Percentiles rank a stretch among this genome's conserved stretches.
Conservation (phyloP, 257 asterid genomes). For the Solanum habrochaites region DNA sequence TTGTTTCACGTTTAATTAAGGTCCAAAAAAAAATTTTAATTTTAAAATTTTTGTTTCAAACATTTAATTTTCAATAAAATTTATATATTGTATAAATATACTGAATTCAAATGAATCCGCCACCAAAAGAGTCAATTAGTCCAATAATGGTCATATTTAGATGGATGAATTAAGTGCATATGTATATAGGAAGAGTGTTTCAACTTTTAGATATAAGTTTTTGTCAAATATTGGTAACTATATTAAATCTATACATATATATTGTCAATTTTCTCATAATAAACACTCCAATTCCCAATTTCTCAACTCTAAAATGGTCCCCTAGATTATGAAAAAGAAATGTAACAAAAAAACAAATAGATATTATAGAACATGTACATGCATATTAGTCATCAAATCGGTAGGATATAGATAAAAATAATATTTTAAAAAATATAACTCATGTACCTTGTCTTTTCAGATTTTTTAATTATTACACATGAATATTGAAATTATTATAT, state of each 20-base stretch:
- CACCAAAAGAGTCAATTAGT: not conserved
- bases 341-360: not conserved
- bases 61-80: too few relatives aligned
- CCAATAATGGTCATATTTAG: not conserved
- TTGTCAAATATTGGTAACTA: not conserved
- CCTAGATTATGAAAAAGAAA: not conserved
- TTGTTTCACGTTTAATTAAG: not conserved
- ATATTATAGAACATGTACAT: not conserved
- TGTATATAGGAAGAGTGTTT: not conserved
- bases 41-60: too few relatives aligned
- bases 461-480: not conserved
- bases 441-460: not conserved
- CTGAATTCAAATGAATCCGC: too few relatives aligned
- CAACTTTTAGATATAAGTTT: not conserved
- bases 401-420: not conserved
- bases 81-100: too few relatives aligned
- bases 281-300: not conserved
- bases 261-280: not conserved
- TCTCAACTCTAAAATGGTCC: not conserved
- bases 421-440: not conserved
- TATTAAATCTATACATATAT: not conserved
- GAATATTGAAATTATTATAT: too few relatives aligned
- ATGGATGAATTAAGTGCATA: not conserved
- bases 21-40: not conserved
- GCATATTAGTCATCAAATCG: not conserved